A percentile compares a stretch with the other conserved stretches of the same genome.
phyloP scores from a whole-genome alignment of 441 rosid species.

The Euphorbia schlechtendalii region DNA sequence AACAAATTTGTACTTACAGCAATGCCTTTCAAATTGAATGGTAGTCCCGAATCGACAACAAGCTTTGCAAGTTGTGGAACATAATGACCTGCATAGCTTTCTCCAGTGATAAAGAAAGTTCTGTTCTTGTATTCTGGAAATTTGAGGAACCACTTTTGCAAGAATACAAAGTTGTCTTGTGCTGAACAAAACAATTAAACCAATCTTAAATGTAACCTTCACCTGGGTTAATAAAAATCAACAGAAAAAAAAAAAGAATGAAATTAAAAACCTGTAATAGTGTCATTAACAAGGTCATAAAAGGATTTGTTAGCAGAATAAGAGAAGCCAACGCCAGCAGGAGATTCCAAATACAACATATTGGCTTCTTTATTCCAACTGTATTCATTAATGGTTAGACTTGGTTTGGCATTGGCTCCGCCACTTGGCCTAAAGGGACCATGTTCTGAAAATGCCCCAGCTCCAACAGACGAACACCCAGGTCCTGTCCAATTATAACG shows the following conservation, averaged over 20 bases:
- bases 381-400: constrained; percentile 33
- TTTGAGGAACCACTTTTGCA: constrained; percentile 29
- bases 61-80: constrained; percentile 48
- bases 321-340: constrained; percentile 58
- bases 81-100: constrained; percentile 54
- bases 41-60: constrained; percentile 27
- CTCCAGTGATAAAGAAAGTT: constrained; percentile 41
- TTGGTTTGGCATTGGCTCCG: too few species aligned
- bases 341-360: constrained; percentile 49
- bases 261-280: constrained; percentile 31
- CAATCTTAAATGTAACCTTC: neutral
- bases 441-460: constrained; percentile 47
- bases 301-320: constrained; percentile 35
- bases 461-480: constrained; percentile 33
- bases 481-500: too few species aligned
- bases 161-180: constrained; percentile 36
- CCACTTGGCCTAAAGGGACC: constrained; percentile 48
- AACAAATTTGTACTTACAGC: constrained; percentile 29
- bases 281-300: constrained; percentile 29
- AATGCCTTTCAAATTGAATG: constrained; percentile 36
- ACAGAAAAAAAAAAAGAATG: neutral
- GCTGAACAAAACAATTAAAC: constrained; percentile 15
- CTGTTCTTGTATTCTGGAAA: constrained; percentile 34
- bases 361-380: constrained; percentile 58
- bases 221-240: neutral